Conservation (phyloP, 2,329 filamentous ascomycete species). For the Alternaria panax region DNA sequence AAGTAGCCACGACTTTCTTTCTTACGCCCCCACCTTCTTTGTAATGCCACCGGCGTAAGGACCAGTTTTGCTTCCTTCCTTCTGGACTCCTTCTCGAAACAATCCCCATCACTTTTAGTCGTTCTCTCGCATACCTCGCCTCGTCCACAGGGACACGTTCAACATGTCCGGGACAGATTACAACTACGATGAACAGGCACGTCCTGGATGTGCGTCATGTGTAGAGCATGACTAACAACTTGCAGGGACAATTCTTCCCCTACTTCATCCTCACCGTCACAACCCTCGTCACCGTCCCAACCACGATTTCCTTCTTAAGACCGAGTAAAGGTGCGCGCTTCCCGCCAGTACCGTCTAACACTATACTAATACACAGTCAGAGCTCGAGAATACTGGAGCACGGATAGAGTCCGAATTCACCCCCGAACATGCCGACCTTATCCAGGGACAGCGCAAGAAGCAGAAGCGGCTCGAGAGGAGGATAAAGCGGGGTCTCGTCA, state of each 20-base stretch:
- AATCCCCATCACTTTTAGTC: conserved; percentile 24
- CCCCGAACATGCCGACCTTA: conserved; percentile 81
- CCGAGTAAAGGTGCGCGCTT: conserved; percentile 68
- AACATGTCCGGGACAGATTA: conserved; percentile 73
- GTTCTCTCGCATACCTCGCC: conserved; percentile 25
- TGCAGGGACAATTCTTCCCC: conserved; percentile 93
- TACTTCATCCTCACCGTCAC: conserved; percentile 96
- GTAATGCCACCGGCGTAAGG: conserved; percentile 32
- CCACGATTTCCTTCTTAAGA: conserved; percentile 87
- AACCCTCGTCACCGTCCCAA: conserved; percentile 84
- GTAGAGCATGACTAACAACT: conserved; percentile 20
- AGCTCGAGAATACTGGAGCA: conserved; percentile 80
- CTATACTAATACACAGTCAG: conserved; percentile 42
- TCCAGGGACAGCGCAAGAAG: conserved; percentile 81
- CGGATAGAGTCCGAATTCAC: conserved; percentile 83
- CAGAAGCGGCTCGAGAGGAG: conserved; percentile 90
- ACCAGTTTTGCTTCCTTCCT: conserved; percentile 14
- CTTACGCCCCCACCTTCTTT: conserved; percentile 26
- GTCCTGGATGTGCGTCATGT: conserved; percentile 20
- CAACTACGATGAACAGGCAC: conserved; percentile 93
- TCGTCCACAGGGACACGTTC: conserved; percentile 32
- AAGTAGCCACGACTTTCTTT: conserved; percentile 39
- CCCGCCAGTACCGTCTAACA: conserved; percentile 1
- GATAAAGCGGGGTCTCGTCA: conserved; percentile 81
- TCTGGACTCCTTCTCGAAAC: conserved; percentile 27